Percentiles rank a stretch among this genome's conserved stretches.
These are phyloP conservation scores for Gracilaria gracilis DNA, from an alignment of 23 red algal genomes.

Conservation along the genomic window DNA sequence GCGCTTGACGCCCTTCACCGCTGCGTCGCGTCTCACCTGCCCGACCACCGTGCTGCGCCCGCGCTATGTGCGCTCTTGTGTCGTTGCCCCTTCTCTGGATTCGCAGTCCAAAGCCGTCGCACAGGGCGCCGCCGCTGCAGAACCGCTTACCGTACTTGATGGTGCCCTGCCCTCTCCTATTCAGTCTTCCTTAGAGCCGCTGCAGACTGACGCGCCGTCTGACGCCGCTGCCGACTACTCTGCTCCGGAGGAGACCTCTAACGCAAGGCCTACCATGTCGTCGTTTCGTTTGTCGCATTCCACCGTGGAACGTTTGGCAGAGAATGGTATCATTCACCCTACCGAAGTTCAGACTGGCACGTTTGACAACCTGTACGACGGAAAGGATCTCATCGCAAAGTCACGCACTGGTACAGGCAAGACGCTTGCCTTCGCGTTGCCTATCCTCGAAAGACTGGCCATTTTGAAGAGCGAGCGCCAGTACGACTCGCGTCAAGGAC, in stretches of 20 bases:
- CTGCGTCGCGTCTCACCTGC: slow-evolving; percentile 14
- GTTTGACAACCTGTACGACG: slow-evolving; percentile 82
- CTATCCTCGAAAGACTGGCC: slow-evolving; percentile 88
- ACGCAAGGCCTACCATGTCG: slow-evolving; percentile 18
- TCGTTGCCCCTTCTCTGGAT: not conserved
- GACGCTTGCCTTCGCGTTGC: slow-evolving; percentile 96
- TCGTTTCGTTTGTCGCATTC: slow-evolving; percentile 67
- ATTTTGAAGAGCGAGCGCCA: slow-evolving; percentile 20
- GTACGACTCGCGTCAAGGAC: slow-evolving; percentile 9
- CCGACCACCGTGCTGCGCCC: not conserved
- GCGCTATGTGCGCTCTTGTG: slow-evolving; percentile 17
- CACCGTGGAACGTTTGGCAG: slow-evolving; percentile 61
- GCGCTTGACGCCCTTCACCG: not conserved
- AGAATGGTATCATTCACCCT: slow-evolving; percentile 79
- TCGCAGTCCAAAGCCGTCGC: slow-evolving; percentile 13
- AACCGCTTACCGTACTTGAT: slow-evolving; percentile 1
- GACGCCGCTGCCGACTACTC: not conserved
- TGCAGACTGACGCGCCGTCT: not conserved
- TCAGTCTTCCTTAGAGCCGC: not conserved
- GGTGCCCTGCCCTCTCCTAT: not conserved
- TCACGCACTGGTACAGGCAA: slow-evolving; percentile 98
- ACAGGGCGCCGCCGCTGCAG: not conserved
- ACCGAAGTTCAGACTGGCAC: slow-evolving; percentile 94
- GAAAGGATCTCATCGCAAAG: slow-evolving; percentile 90
- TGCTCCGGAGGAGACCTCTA: not conserved